phyloP scores from a whole-genome alignment of 2,329 filamentous ascomycete genomes.

The Hypoxylon sp. region DNA sequence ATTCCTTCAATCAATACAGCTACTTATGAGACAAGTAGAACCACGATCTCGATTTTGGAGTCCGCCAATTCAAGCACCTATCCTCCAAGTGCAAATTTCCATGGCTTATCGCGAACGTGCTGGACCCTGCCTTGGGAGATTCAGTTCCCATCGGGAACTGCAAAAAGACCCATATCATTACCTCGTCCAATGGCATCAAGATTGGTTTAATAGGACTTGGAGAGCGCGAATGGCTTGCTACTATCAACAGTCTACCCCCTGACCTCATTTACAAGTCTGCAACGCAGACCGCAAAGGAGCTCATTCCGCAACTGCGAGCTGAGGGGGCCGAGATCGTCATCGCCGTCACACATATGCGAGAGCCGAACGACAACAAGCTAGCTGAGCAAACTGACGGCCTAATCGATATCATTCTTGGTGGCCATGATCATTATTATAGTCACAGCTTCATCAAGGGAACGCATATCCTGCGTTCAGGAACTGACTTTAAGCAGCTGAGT shows the following conservation, averaged over 20 bases:
- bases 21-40: slow-evolving; percentile 66
- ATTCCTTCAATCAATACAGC: slow-evolving; percentile 13
- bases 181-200: slow-evolving; percentile 85
- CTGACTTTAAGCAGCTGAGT: slow-evolving; percentile 92
- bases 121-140: slow-evolving; percentile 84
- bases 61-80: slow-evolving; percentile 81
- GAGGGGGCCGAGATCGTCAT: slow-evolving; percentile 87
- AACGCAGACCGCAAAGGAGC: slow-evolving; percentile 78
- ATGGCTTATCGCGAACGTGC: slow-evolving; percentile 89
- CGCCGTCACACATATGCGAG: slow-evolving; percentile 85
- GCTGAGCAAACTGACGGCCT: slow-evolving; percentile 79
- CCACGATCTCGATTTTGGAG: slow-evolving; percentile 93
- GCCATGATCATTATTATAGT: slow-evolving; percentile 90
- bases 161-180: slow-evolving; percentile 80
- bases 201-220: slow-evolving; percentile 87
- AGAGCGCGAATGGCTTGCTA: slow-evolving; percentile 89
- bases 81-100: slow-evolving; percentile 83
- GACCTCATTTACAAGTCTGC: slow-evolving; percentile 86
- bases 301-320: slow-evolving; percentile 78
- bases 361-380: slow-evolving; percentile 90
- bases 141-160: slow-evolving; percentile 81
- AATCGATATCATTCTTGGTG: slow-evolving; percentile 88
- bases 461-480: slow-evolving; percentile 88
- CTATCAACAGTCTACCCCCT: slow-evolving; percentile 87
- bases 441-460: slow-evolving; percentile 82